Evolutionary conservation across 805 yeast species (phyloP).

Genomic region (Candida easanensis): DNA sequence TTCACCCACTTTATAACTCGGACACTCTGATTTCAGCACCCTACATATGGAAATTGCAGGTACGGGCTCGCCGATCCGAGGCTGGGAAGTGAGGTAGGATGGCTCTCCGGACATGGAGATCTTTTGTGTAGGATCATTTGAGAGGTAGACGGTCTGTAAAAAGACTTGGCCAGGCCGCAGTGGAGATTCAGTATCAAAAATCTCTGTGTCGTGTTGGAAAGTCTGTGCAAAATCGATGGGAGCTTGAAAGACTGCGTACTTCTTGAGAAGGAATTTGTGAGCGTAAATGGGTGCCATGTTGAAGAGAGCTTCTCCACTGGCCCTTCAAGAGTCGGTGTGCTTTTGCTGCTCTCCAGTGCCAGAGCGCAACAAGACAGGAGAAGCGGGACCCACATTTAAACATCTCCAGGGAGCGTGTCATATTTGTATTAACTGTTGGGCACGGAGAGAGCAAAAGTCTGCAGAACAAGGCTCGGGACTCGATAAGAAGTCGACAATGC

Average conservation of each 20-base stretch:
- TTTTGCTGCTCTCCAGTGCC: too few relatives aligned
- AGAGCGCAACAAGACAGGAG: too few relatives aligned
- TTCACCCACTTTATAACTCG: neutral
- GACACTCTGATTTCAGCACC: neutral
- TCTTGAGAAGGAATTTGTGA: neutral
- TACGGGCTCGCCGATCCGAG: neutral
- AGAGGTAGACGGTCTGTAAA: conserved; percentile 41
- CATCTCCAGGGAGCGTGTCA: too few relatives aligned
- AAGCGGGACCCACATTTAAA: too few relatives aligned
- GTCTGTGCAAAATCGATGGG: neutral
- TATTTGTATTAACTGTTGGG: too few relatives aligned
- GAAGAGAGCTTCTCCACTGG: too few relatives aligned
- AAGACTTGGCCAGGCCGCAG: conserved; percentile 38
- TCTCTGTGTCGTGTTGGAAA: conserved; percentile 2
- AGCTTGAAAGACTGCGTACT: neutral
- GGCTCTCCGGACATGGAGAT: conserved; percentile 56
- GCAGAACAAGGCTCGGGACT: neutral
- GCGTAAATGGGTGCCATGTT: neutral
- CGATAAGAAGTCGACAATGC: neutral
- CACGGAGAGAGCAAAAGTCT: too few relatives aligned
- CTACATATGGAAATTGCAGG: neutral
- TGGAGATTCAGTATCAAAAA: conserved; percentile 13
- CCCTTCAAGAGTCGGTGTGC: too few relatives aligned
- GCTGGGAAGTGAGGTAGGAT: conserved; percentile 31
- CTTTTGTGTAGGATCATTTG: conserved; percentile 61